These are phyloP conservation scores for Smittium culicis DNA, from an alignment of 371 early-diverging fungal genomes.

Conservation along the genomic window DNA sequence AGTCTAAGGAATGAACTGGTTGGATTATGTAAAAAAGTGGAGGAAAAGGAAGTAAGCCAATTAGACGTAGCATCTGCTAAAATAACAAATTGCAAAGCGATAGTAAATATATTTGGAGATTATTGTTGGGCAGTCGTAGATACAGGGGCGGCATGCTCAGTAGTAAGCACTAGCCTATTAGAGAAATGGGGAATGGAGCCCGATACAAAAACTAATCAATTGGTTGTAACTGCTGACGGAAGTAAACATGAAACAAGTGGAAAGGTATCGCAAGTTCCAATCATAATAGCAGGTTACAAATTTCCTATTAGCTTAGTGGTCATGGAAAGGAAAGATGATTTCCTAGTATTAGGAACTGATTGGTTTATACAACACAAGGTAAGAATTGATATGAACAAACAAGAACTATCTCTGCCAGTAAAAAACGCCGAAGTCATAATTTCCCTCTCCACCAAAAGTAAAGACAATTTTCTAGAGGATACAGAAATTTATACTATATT, in stretches of 20 bases:
- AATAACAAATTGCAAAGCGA: constrained; percentile 4
- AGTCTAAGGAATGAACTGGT: neutral
- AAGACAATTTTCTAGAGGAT: neutral
- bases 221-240: constrained; percentile 9
- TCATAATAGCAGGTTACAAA: constrained; percentile 1
- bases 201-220: neutral
- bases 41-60: neutral
- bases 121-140: neutral
- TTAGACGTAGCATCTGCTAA: neutral
- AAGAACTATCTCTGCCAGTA: neutral
- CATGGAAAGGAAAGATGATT: neutral
- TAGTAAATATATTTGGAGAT: neutral
- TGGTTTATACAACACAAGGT: constrained; percentile 3
- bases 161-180: neutral
- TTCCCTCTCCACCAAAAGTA: neutral
- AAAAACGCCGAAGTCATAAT: neutral
- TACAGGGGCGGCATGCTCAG: constrained; percentile 6
- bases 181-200: neutral
- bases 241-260: neutral
- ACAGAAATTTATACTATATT: neutral
- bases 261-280: neutral
- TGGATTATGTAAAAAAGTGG: neutral
- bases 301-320: neutral
- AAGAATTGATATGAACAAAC: constrained; percentile 1
- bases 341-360: neutral